Conservation (phyloP, 2,329 filamentous ascomycete genomes). For the Colletotrichum spaethianum region DNA sequence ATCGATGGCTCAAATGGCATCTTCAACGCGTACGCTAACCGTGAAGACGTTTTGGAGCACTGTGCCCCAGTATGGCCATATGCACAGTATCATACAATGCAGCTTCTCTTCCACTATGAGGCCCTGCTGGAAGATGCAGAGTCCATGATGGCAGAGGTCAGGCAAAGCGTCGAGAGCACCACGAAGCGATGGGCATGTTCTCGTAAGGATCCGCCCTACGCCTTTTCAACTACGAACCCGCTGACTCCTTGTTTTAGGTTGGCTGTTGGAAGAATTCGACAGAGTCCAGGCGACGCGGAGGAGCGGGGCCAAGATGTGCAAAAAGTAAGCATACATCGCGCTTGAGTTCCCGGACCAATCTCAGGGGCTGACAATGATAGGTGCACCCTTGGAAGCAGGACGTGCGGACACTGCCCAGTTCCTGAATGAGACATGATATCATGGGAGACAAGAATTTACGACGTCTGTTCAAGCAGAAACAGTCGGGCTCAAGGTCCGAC, state of each 20-base stretch:
- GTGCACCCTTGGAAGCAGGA: conserved; percentile 32
- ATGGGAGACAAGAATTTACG: neutral
- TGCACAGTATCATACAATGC: conserved; percentile 52
- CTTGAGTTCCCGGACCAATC: neutral
- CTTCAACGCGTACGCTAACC: conserved; percentile 50
- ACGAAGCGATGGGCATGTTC: conserved; percentile 53
- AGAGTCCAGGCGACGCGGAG: conserved; percentile 30
- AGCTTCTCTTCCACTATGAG: conserved; percentile 51
- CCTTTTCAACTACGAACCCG: neutral
- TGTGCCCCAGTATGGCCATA: conserved; percentile 53
- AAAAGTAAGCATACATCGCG: conserved; percentile 7
- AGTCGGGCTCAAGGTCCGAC: no score
- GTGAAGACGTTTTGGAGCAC: conserved; percentile 50
- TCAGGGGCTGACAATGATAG: conserved; percentile 18
- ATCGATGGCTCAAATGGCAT: conserved; percentile 53
- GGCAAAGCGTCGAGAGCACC: conserved; percentile 52
- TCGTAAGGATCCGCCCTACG: conserved; percentile 44
- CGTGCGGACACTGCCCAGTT: conserved; percentile 32
- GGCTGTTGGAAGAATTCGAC: conserved; percentile 32
- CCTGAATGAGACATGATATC: conserved; percentile 24
- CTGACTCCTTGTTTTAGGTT: neutral
- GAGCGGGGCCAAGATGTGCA: conserved; percentile 30
- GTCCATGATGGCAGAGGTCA: conserved; percentile 51
- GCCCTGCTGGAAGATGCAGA: conserved; percentile 51
- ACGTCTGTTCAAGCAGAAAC: neutral